Conservation (phyloP, 108 stramenopile genomes). For the Chaetoceros muelleri region DNA sequence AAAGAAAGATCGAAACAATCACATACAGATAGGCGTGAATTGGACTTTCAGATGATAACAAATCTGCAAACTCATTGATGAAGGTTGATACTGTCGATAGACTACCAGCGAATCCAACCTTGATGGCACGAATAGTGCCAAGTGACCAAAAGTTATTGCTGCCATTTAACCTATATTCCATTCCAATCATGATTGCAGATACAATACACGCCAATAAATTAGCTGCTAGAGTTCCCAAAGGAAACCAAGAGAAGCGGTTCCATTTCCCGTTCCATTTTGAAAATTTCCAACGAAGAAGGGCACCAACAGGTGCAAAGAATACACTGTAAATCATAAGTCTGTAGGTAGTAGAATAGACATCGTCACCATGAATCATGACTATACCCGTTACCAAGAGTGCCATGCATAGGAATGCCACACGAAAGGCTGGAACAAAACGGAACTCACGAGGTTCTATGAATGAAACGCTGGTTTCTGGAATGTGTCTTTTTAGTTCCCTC, state of each 20-base stretch:
- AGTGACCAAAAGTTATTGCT: conserved; percentile 20
- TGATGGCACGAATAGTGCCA: conserved; percentile 23
- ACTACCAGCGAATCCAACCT: conserved; percentile 52
- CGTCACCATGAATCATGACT: conserved; percentile 4
- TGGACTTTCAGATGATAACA: not conserved
- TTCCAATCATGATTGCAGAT: conserved; percentile 20
- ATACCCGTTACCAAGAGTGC: conserved; percentile 2
- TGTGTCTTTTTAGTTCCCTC: not conserved
- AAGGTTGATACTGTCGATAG: conserved; percentile 58
- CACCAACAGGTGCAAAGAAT: conserved; percentile 43
- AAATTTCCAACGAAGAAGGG: conserved; percentile 43
- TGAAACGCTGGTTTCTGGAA: not conserved
- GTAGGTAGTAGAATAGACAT: conserved; percentile 18
- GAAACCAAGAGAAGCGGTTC: conserved; percentile 22
- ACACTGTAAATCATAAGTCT: conserved; percentile 24
- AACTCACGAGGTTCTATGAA: not conserved
- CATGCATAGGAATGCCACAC: not conserved
- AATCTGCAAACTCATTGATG: conserved; percentile 34
- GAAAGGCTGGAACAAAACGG: not conserved
- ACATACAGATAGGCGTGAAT: not conserved
- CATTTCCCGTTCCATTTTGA: conserved; percentile 17
- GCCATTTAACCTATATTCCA: conserved; percentile 11
- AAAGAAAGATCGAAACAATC: not conserved
- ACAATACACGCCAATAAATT: conserved; percentile 37
- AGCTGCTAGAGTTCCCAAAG: conserved; percentile 43